phyloP scores from a whole-genome alignment of 2,329 filamentous ascomycete genomes.

The Trichoderma sp. region DNA sequence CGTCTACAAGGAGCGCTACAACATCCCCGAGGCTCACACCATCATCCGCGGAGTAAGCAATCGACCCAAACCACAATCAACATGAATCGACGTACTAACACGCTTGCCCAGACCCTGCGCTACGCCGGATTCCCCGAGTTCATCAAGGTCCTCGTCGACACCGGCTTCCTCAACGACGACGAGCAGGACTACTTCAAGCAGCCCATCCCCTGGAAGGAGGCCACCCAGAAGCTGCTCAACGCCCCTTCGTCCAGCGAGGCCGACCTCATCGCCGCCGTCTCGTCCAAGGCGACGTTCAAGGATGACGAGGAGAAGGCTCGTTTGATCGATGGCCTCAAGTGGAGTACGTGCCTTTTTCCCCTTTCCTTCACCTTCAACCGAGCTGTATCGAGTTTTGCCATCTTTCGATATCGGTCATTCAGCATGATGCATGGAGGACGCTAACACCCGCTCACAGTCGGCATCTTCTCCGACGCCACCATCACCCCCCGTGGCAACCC shows the following conservation, averaged over 20 bases:
- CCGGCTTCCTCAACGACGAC: slow-evolving; percentile 81
- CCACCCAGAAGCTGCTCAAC: slow-evolving; percentile 74
- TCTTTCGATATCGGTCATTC: too few species aligned
- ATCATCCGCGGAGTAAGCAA: slow-evolving; percentile 61
- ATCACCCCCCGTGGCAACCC: slow-evolving; percentile 76
- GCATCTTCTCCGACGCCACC: slow-evolving; percentile 65
- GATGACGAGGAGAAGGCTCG: slow-evolving; percentile 65
- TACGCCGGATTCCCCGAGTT: slow-evolving; percentile 92
- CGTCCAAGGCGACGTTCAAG: slow-evolving; percentile 73
- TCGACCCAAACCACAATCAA: accelerated
- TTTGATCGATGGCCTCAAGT: slow-evolving; percentile 66
- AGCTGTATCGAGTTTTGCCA: too few species aligned
- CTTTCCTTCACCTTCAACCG: background rate
- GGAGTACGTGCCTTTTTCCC: slow-evolving; percentile 44
- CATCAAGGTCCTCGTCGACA: slow-evolving; percentile 82
- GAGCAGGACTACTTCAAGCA: slow-evolving; percentile 65
- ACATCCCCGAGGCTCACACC: slow-evolving; percentile 90
- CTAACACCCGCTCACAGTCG: slow-evolving; percentile 41
- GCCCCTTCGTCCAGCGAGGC: slow-evolving; percentile 65
- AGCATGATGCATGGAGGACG: background rate
- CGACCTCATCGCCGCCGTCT: slow-evolving; percentile 73
- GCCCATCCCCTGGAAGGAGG: slow-evolving; percentile 79
- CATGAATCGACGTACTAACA: background rate
- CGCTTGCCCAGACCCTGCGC: slow-evolving; percentile 54
- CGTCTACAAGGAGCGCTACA: slow-evolving; percentile 83